Conservation (phyloP, 768 basidiomycete genomes). For the Lactarius indigo region DNA sequence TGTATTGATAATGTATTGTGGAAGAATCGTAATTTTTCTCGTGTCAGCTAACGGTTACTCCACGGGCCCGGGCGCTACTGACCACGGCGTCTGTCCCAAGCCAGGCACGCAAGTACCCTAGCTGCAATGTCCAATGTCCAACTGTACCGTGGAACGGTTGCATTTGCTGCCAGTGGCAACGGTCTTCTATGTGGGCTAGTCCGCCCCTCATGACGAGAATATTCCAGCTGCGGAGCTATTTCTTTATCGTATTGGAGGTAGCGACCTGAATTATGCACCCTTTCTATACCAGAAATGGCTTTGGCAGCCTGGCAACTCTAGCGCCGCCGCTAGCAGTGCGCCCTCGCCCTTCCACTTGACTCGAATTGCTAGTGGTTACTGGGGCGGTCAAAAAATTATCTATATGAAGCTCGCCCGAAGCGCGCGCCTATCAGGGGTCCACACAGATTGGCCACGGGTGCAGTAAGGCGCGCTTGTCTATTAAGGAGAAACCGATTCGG, state of each 20-base stretch:
- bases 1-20: constrained; percentile 24
- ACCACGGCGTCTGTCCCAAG: background rate
- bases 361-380: background rate
- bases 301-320: background rate
- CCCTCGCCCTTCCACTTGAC: background rate
- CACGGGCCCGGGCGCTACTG: background rate
- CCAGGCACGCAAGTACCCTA: background rate
- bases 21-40: background rate
- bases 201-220: background rate
- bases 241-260: background rate
- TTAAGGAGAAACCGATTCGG: background rate
- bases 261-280: background rate
- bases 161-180: background rate
- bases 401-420: background rate
- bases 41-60: background rate
- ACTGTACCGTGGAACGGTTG: background rate
- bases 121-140: background rate
- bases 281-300: background rate
- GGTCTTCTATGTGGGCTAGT: constrained; percentile 5
- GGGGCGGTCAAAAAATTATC: background rate
- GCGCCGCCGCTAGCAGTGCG: background rate
- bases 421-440: background rate
- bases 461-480: too few relatives aligned
- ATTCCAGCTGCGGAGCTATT: background rate
- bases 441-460: background rate